A percentile compares a stretch with the other conserved stretches of the same genome.
Evolutionary conservation across 768 basidiomycete genomes (phyloP).

Genomic region (Ramaria rubella): DNA sequence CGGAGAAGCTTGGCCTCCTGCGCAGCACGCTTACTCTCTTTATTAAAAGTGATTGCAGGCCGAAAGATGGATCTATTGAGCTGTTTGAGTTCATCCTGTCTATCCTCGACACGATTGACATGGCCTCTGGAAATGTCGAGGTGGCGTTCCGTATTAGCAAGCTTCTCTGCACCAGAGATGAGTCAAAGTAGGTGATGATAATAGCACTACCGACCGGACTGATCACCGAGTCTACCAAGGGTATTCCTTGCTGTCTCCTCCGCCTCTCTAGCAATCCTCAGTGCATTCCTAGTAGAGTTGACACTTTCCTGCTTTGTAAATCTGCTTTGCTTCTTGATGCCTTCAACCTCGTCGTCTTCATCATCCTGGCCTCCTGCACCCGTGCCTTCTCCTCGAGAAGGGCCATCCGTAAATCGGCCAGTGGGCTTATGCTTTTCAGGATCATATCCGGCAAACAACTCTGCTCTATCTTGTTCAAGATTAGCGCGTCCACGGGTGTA

Average conservation of each 20-base stretch:
- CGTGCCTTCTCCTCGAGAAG: constrained; percentile 33
- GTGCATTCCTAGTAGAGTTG: constrained; percentile 82
- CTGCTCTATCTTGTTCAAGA: constrained; percentile 59
- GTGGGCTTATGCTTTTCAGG: constrained; percentile 46
- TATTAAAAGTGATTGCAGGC: constrained; percentile 89
- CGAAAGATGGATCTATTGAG: constrained; percentile 94
- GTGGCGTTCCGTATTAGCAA: constrained; percentile 93
- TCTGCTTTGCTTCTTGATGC: constrained; percentile 87
- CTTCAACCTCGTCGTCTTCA: constrained; percentile 85
- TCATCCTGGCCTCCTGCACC: constrained; percentile 20
- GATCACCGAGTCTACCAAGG: constrained; percentile 74
- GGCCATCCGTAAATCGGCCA: constrained; percentile 58
- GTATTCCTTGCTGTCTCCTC: constrained; percentile 93
- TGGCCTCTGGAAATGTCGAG: constrained; percentile 89
- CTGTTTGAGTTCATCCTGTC: constrained; percentile 87
- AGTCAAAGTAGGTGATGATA: background rate
- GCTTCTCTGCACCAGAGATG: constrained; percentile 48
- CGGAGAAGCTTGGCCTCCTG: constrained; percentile 77
- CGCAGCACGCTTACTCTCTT: constrained; percentile 81
- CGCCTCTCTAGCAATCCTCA: constrained; percentile 89
- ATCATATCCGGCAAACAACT: constrained; percentile 71
- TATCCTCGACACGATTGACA: constrained; percentile 83
- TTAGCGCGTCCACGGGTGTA: constrained; percentile 58
- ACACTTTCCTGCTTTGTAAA: constrained; percentile 90
- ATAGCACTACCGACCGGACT: constrained; percentile 64